Percentiles rank a stretch among this genome's conserved stretches.
Conservation (phyloP, 2,329 filamentous ascomycete genomes). For the Apiospora aurea region DNA sequence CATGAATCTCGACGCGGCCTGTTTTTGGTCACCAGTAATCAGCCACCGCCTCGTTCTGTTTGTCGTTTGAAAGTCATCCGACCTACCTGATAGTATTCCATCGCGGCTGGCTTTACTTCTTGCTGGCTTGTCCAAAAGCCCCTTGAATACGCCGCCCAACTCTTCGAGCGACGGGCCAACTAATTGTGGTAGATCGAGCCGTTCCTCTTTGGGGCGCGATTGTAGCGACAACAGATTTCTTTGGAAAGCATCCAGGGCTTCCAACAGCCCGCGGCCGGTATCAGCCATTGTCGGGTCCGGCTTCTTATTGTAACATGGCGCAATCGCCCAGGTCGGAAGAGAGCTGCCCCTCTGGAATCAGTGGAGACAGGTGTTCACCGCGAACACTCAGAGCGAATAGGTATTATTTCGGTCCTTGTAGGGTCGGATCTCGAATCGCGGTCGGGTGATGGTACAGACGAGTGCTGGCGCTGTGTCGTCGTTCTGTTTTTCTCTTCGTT, state of each 20-base stretch:
- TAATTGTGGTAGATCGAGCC: slow-evolving; percentile 70
- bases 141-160: slow-evolving; percentile 71
- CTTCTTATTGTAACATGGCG: slow-evolving; percentile 54
- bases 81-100: slow-evolving; percentile 70
- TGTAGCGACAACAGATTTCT: slow-evolving; percentile 81
- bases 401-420: background rate
- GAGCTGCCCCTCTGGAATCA: slow-evolving; percentile 9
- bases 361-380: background rate
- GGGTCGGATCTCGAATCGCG: background rate
- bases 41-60: background rate
- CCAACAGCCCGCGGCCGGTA: slow-evolving; percentile 73
- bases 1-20: slow-evolving; percentile 80
- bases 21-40: background rate
- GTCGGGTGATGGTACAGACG: background rate
- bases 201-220: slow-evolving; percentile 67
- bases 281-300: slow-evolving; percentile 68
- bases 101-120: slow-evolving; percentile 80
- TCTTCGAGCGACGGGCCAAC: slow-evolving; percentile 59
- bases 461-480: background rate
- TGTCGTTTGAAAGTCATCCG: background rate
- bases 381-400: background rate
- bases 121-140: slow-evolving; percentile 75
- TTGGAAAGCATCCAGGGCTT: slow-evolving; percentile 83
- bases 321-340: slow-evolving; percentile 13
- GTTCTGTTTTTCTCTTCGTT: background rate